Conservation (phyloP, 2,329 filamentous ascomycete genomes). For the Fusarium agapanthi region DNA sequence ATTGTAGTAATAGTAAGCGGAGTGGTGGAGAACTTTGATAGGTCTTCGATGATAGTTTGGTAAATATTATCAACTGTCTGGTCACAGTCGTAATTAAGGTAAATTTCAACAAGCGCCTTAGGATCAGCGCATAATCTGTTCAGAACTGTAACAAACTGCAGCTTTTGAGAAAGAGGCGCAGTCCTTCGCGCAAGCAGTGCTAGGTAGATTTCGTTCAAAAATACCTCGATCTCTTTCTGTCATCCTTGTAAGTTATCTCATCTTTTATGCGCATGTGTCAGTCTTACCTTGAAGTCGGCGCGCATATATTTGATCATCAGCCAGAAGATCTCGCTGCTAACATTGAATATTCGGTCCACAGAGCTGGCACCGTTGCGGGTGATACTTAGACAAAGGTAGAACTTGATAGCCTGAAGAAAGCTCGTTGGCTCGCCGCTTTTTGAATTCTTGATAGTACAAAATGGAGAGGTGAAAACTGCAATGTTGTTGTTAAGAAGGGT, state of each 20-base stretch:
- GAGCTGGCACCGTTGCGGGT: constrained; percentile 96
- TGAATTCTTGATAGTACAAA: constrained; percentile 91
- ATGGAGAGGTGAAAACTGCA: constrained; percentile 86
- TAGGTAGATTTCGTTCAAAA: constrained; percentile 96
- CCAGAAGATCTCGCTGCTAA: constrained; percentile 98
- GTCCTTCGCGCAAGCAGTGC: constrained; percentile 88
- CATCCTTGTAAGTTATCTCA: constrained; percentile 38
- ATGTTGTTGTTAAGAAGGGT: constrained; percentile 96
- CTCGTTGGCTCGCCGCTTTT: constrained; percentile 87
- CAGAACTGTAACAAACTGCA: constrained; percentile 87
- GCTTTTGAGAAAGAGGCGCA: constrained; percentile 88
- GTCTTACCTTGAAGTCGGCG: constrained; percentile 83
- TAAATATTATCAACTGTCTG: constrained; percentile 96
- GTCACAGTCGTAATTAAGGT: constrained; percentile 98
- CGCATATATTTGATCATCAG: constrained; percentile 94
- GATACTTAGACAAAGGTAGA: constrained; percentile 93
- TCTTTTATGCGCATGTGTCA: not conserved
- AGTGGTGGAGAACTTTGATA: constrained; percentile 85
- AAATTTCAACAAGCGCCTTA: constrained; percentile 89
- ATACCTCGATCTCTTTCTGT: constrained; percentile 96
- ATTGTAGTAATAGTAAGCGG: constrained; percentile 77
- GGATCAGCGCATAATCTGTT: constrained; percentile 87
- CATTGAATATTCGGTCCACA: constrained; percentile 90
- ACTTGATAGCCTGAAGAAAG: constrained; percentile 94
- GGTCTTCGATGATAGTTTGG: constrained; percentile 91